phyloP scores from a whole-genome alignment of 768 basidiomycete genomes.

The Suillus variegatus region DNA sequence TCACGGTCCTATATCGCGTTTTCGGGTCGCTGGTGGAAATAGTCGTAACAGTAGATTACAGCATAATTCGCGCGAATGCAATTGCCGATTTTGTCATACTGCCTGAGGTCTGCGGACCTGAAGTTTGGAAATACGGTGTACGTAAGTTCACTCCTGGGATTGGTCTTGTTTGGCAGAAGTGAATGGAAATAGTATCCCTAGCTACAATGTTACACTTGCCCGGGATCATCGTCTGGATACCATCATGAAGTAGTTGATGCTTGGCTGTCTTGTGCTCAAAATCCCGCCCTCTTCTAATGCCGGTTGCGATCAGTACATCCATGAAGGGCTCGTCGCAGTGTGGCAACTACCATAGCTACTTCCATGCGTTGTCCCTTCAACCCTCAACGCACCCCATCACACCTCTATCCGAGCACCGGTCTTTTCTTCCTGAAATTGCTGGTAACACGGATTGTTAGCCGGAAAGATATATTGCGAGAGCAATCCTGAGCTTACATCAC shows the following conservation, averaged over 20 bases:
- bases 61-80: too few species aligned
- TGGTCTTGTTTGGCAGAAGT: constrained; percentile 43
- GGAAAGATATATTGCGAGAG: neutral
- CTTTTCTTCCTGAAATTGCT: neutral
- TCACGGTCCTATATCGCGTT: too few species aligned
- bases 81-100: too few species aligned
- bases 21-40: too few species aligned
- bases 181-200: constrained; percentile 10
- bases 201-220: constrained; percentile 24
- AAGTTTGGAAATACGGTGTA: too few species aligned
- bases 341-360: neutral
- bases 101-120: too few species aligned
- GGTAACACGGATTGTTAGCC: neutral
- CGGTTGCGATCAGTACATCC: neutral
- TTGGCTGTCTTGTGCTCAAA: neutral
- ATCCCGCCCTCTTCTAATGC: neutral
- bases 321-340: neutral
- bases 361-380: neutral
- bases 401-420: neutral
- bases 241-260: constrained; percentile 13
- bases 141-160: constrained; percentile 36
- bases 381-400: neutral
- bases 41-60: too few species aligned
- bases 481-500: neutral
- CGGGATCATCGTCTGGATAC: constrained; percentile 26